A percentile compares a stretch with the other conserved stretches of the same genome.
These are phyloP conservation scores for Gyromitra esculenta DNA, from an alignment of 2,329 filamentous ascomycete genomes.

Conservation along the genomic window DNA sequence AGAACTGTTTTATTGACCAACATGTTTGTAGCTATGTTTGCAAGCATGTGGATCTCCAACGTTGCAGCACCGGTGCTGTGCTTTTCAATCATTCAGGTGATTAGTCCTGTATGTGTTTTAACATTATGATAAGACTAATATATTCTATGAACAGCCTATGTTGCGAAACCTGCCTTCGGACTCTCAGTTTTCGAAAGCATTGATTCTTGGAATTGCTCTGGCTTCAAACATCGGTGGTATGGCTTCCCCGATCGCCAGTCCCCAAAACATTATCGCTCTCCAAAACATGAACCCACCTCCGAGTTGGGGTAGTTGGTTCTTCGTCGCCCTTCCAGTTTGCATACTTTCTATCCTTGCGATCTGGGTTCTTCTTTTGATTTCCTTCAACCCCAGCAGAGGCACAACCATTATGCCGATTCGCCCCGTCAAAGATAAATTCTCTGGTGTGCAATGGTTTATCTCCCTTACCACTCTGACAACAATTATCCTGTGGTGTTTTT, in stretches of 20 bases:
- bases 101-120: constrained; percentile 31
- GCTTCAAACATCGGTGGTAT: constrained; percentile 96
- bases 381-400: constrained; percentile 84
- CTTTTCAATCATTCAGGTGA: constrained; percentile 93
- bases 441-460: constrained; percentile 92
- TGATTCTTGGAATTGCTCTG: constrained; percentile 93
- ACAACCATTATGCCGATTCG: constrained; percentile 92
- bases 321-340: constrained; percentile 91
- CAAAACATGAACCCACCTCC: constrained; percentile 93
- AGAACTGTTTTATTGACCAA: constrained; percentile 91
- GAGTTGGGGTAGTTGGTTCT: constrained; percentile 97
- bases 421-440: constrained; percentile 86
- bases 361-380: constrained; percentile 84
- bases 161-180: constrained; percentile 89
- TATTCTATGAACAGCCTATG: constrained; percentile 72
- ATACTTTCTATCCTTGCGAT: constrained; percentile 87
- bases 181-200: constrained; percentile 91
- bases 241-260: constrained; percentile 94
- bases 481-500: constrained; percentile 90
- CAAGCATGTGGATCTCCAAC: constrained; percentile 99
- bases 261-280: constrained; percentile 95
- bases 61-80: constrained; percentile 96
- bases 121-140: constrained; percentile 34
- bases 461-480: constrained; percentile 81
- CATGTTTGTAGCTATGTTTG: constrained; percentile 98